phyloP scores from a whole-genome alignment of 163 green algal species.

The Prototheca wickerhamii region DNA sequence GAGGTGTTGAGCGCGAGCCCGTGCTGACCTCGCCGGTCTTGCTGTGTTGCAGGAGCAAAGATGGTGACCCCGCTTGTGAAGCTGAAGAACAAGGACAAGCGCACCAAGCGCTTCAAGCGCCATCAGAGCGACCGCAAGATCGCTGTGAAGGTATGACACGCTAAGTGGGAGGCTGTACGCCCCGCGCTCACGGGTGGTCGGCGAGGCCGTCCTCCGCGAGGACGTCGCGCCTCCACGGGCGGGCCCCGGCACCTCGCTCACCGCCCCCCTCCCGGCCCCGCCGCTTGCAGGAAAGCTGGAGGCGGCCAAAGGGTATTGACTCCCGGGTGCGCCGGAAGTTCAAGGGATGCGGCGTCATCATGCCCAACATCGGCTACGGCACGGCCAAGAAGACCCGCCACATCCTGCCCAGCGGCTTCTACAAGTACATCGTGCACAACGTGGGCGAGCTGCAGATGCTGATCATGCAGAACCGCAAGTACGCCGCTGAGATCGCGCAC shows the following conservation, averaged over 20 bases:
- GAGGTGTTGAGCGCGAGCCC: background rate
- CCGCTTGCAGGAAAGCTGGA: conserved; percentile 60
- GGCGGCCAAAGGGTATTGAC: conserved; percentile 97
- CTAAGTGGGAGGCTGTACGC: background rate
- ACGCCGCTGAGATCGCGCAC: conserved; percentile 78
- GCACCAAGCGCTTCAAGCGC: conserved; percentile 79
- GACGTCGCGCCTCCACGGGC: no score
- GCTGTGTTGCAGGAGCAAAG: conserved; percentile 15
- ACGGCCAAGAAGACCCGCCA: conserved; percentile 93
- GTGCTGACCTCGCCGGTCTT: background rate
- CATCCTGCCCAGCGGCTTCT: conserved; percentile 81
- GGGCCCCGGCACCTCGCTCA: no score
- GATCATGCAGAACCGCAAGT: conserved; percentile 98
- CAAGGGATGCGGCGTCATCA: conserved; percentile 82
- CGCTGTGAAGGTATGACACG: conserved; percentile 67
- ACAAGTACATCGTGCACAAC: conserved; percentile 90
- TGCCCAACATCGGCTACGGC: conserved; percentile 97
- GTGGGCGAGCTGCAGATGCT: conserved; percentile 95
- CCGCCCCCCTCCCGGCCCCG: no score
- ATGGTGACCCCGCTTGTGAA: conserved; percentile 87
- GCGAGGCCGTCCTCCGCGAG: no score
- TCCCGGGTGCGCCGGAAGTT: conserved; percentile 92
- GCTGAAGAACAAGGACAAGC: conserved; percentile 89
- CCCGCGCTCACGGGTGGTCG: background rate
- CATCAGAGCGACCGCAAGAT: conserved; percentile 90